These are phyloP conservation scores for Oenanthe sinensis DNA, from an alignment of 129 eudicot species.

Conservation along the genomic window DNA sequence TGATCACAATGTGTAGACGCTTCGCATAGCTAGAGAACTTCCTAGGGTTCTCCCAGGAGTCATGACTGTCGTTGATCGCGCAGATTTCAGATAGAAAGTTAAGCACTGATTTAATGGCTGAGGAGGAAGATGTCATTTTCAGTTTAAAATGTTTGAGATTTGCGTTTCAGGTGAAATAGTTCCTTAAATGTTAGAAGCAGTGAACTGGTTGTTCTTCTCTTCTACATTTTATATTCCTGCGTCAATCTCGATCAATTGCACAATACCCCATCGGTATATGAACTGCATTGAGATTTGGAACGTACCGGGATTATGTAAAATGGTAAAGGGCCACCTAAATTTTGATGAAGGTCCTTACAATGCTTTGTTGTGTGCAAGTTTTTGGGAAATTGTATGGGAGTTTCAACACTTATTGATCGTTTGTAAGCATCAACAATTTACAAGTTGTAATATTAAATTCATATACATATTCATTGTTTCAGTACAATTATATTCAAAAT, in stretches of 20 bases:
- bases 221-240: slow-evolving; percentile 5
- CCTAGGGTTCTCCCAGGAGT: slow-evolving; percentile 29
- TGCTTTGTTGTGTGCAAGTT: neutral
- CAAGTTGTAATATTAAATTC: no score
- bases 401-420: no score
- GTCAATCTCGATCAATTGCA: slow-evolving; percentile 3
- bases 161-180: neutral
- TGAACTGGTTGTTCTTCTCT: neutral
- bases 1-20: slow-evolving; percentile 20
- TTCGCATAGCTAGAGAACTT: slow-evolving; percentile 26
- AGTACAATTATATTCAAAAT: no score
- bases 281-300: neutral
- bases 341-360: neutral
- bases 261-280: neutral
- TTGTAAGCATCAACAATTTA: no score
- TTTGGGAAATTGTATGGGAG: neutral
- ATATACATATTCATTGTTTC: no score
- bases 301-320: neutral
- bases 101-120: slow-evolving; percentile 11
- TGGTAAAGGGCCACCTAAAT: neutral
- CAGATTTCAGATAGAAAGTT: slow-evolving; percentile 10
- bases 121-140: slow-evolving; percentile 10
- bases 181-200: neutral
- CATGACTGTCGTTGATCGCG: slow-evolving; percentile 13
- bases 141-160: neutral